phyloP scores from a whole-genome alignment of 495 filamentous ascomycete genomes.

The Neurospora intermedia region DNA sequence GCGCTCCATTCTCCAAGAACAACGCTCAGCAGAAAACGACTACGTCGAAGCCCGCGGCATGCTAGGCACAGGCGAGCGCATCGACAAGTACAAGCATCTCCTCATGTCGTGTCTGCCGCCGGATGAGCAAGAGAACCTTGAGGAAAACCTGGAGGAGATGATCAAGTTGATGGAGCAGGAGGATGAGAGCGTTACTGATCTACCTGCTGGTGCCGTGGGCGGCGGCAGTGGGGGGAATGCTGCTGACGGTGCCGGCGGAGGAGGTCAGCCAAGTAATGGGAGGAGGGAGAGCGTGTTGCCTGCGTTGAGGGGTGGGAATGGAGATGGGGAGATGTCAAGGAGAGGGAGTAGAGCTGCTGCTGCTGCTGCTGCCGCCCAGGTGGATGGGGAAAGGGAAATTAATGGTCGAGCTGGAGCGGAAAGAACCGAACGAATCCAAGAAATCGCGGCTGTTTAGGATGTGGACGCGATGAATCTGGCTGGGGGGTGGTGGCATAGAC shows the following conservation, averaged over 20 bases:
- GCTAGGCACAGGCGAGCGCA: constrained; percentile 36
- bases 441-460: not conserved
- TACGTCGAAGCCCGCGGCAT: constrained; percentile 37
- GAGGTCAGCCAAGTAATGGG: not conserved
- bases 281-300: not conserved
- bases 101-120: constrained; percentile 34
- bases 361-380: not conserved
- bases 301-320: not conserved
- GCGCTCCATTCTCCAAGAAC: constrained; percentile 23
- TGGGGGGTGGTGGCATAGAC: not conserved
- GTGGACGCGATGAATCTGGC: not conserved
- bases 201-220: not conserved
- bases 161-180: constrained; percentile 45
- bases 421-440: not conserved
- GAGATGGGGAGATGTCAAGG: not conserved
- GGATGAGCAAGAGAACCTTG: constrained; percentile 36
- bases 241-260: not conserved
- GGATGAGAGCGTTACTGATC: constrained; percentile 2
- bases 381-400: not conserved
- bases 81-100: constrained; percentile 38
- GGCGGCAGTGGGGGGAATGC: not conserved
- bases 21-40: constrained; percentile 30
- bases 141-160: constrained; percentile 35
- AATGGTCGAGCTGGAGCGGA: not conserved
- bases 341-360: not conserved